These are phyloP conservation scores for Septoria petroselini DNA, from an alignment of 2,329 filamentous ascomycete species.

Conservation along the genomic window DNA sequence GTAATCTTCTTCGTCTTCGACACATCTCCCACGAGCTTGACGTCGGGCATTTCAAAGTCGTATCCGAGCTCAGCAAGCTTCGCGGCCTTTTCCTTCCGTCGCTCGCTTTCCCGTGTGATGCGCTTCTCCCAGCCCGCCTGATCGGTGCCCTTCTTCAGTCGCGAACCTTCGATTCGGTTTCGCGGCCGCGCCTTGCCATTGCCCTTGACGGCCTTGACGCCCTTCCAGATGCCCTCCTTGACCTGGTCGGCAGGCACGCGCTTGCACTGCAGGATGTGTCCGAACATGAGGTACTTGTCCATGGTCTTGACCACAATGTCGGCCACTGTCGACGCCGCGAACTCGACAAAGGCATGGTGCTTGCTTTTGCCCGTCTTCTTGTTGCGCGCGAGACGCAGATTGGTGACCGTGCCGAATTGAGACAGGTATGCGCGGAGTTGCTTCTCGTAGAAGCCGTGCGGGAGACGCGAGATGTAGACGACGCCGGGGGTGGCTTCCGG, in stretches of 20 bases:
- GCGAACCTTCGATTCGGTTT: constrained; percentile 77
- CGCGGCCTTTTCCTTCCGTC: constrained; percentile 64
- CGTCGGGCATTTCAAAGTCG: constrained; percentile 69
- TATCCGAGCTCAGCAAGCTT: constrained; percentile 80
- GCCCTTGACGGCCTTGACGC: constrained; percentile 59
- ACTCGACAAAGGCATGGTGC: constrained; percentile 95
- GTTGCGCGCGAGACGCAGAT: constrained; percentile 82
- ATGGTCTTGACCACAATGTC: constrained; percentile 92
- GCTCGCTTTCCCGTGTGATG: constrained; percentile 68
- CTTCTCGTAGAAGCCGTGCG: constrained; percentile 94
- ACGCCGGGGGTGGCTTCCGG: constrained; percentile 64
- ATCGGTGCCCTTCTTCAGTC: constrained; percentile 68
- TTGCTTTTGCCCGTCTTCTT: constrained; percentile 86
- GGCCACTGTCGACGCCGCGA: constrained; percentile 71
- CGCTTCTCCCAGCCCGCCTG: constrained; percentile 76
- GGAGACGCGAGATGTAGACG: constrained; percentile 85
- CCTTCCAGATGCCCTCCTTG: constrained; percentile 81
- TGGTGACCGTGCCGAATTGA: constrained; percentile 82
- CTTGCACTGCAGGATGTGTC: constrained; percentile 87
- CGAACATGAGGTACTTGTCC: constrained; percentile 95
- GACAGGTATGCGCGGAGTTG: constrained; percentile 92
- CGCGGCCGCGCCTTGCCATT: constrained; percentile 77
- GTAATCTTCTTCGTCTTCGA: constrained; percentile 40
- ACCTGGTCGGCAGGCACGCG: constrained; percentile 72
- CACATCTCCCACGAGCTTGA: constrained; percentile 63